Evolutionary conservation across 1,139 yeast genomes (phyloP), one percentile per base, ranked within the genome.

Genomic region (Suhomyces yuchorum): DNA sequence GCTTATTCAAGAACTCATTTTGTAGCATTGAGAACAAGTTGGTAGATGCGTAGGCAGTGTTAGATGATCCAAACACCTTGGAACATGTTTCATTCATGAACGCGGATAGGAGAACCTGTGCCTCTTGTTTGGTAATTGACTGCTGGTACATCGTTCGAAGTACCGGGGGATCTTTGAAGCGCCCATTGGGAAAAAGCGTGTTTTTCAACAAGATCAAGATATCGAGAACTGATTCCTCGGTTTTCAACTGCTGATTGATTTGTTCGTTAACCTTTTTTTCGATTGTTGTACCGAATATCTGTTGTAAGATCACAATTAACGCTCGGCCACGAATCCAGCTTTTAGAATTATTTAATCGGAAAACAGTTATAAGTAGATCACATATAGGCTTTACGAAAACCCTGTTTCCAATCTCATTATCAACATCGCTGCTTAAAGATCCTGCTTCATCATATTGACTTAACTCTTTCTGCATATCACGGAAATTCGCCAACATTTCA

Each of bases 291-390:
- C 97, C 97, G 46, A 92, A 77, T 1, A 92, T 65, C 63, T 90
- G 97, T 63, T 91, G 97, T 38, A 91, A 71, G 3, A 92, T 82
- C 3, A 90, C 84, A 36, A 91, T 77, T 4, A 90, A 74, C 0
- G 97, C 97, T 43, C 92, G 73, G 0, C 97, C 97, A 47, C 96
- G 71, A 1, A 91, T 67, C 96, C 97, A 90, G 43, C 81, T 78
- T 46, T 81, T 83, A 2, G 87, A 75, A 37, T 77, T 78, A 47
- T 84, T 82, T 23, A 89, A 68, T 19, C 88, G 82, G 66, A 92
- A 92, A 0, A 90, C 62, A 0, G 87, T 73, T 18, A 88, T 78
- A 43, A 91, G 75, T 9, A 89, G 63, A 54, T 90, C 96, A 54
- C 95, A 86, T 2, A 92, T 83, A 0, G 97, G 96, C 57, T 85